A percentile compares a stretch with the other conserved stretches of the same genome.
Evolutionary conservation across 805 yeast species (phyloP).

Genomic region (Kodamaea neixiangensis): DNA sequence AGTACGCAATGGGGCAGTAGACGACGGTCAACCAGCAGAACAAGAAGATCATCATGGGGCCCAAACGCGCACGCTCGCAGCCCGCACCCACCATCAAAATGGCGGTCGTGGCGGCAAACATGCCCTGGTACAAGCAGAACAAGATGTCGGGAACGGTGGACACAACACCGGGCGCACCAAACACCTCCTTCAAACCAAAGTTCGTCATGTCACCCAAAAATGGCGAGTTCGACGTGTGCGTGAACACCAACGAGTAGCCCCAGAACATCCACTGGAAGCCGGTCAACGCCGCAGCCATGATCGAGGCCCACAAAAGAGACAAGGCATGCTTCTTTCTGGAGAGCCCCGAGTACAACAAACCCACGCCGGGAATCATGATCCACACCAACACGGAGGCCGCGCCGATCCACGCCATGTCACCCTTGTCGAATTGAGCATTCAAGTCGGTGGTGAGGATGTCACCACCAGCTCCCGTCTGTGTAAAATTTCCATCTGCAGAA

Average conservation of each 20-base stretch:
- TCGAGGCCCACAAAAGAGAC: slow-evolving; percentile 89
- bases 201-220: slow-evolving; percentile 82
- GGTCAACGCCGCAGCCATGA: slow-evolving; percentile 82
- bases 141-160: slow-evolving; percentile 83
- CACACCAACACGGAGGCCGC: slow-evolving; percentile 80
- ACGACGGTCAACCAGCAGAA: slow-evolving; percentile 95
- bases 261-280: slow-evolving; percentile 97
- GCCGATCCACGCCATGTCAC: slow-evolving; percentile 86
- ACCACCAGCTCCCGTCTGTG: slow-evolving; percentile 76
- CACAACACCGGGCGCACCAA: slow-evolving; percentile 76
- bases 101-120: slow-evolving; percentile 94
- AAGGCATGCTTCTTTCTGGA: slow-evolving; percentile 96
- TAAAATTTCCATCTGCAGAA: slow-evolving; percentile 26
- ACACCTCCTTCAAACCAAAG: slow-evolving; percentile 77
- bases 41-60: slow-evolving; percentile 94
- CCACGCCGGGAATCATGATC: slow-evolving; percentile 97
- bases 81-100: slow-evolving; percentile 97
- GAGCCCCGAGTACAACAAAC: slow-evolving; percentile 88
- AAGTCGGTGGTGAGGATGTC: slow-evolving; percentile 72
- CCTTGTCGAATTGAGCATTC: slow-evolving; percentile 67
- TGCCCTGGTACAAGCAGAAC: slow-evolving; percentile 90
- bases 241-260: slow-evolving; percentile 91
- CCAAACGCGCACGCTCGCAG: slow-evolving; percentile 93
- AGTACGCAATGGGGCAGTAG: slow-evolving; percentile 92
- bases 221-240: slow-evolving; percentile 59